These are phyloP conservation scores for Proliferodiscus dingleyae DNA, from an alignment of 2,329 filamentous ascomycete genomes.

Conservation along the genomic window DNA sequence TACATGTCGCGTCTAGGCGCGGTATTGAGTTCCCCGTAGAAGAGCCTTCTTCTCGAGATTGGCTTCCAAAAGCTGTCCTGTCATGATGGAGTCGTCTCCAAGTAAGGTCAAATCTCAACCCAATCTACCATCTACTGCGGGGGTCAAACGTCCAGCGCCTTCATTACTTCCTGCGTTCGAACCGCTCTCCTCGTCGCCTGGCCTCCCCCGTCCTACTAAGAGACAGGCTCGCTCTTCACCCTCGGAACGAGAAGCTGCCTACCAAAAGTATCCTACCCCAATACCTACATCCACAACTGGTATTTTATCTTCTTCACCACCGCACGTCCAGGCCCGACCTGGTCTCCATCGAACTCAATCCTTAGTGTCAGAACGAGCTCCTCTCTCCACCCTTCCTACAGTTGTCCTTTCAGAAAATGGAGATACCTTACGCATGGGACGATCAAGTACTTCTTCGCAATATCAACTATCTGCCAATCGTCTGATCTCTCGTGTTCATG, in stretches of 20 bases:
- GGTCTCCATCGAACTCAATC: conserved; percentile 57
- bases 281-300: conserved; percentile 91
- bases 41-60: conserved; percentile 11
- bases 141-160: conserved; percentile 58
- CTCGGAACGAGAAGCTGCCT: conserved; percentile 30
- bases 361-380: conserved; percentile 66
- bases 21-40: conserved; percentile 17
- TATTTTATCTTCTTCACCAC: conserved; percentile 82
- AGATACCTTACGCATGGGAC: conserved; percentile 78
- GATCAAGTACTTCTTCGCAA: conserved; percentile 92
- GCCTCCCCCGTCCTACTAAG: conserved; percentile 64
- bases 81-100: conserved; percentile 33
- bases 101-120: conserved; percentile 29
- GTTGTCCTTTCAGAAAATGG: conserved; percentile 78
- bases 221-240: conserved; percentile 52
- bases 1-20: conserved; percentile 15
- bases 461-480: conserved; percentile 91
- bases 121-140: conserved; percentile 32
- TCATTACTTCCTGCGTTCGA: conserved; percentile 75
- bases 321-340: conserved; percentile 47
- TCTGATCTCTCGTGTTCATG: conserved; percentile 87
- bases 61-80: conserved; percentile 9
- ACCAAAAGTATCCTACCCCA: conserved; percentile 78
- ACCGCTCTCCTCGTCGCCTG: conserved; percentile 71
- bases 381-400: conserved; percentile 77